Conservation (phyloP, 495 filamentous ascomycete genomes). For the Achaetomiella virescens region DNA sequence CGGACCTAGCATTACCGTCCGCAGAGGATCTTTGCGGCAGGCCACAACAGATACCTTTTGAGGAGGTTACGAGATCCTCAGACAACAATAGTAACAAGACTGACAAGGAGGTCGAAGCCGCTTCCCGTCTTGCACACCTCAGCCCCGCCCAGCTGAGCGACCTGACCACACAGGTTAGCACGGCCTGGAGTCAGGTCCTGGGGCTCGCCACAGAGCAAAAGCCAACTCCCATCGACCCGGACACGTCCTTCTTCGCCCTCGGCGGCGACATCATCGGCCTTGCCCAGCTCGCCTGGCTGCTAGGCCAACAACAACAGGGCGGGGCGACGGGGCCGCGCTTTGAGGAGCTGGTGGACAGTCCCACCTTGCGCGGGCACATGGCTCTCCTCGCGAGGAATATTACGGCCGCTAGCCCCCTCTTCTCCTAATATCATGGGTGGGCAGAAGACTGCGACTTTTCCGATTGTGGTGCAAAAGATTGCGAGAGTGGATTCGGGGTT, state of each 20-base stretch:
- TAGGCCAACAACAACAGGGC: background rate
- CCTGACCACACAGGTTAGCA: constrained; percentile 5
- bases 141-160: background rate
- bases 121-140: background rate
- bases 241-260: constrained; percentile 17
- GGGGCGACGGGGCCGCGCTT: constrained; percentile 1
- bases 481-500: background rate
- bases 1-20: constrained; percentile 5
- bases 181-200: constrained; percentile 15
- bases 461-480: background rate
- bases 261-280: constrained; percentile 21
- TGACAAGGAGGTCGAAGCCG: background rate
- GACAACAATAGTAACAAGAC: background rate
- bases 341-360: constrained; percentile 16
- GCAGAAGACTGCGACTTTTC: background rate
- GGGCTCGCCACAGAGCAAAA: background rate
- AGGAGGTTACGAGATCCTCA: background rate
- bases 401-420: background rate
- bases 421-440: background rate
- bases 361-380: constrained; percentile 19
- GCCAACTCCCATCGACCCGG: background rate
- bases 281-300: constrained; percentile 15
- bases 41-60: constrained; percentile 3
- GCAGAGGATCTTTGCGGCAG: background rate
- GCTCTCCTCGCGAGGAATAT: background rate